Percentiles rank a stretch among this genome's conserved stretches.
Conservation (phyloP, 1,284 basidiomycete species). For the Ceratorhiza oryzae-sativae region DNA sequence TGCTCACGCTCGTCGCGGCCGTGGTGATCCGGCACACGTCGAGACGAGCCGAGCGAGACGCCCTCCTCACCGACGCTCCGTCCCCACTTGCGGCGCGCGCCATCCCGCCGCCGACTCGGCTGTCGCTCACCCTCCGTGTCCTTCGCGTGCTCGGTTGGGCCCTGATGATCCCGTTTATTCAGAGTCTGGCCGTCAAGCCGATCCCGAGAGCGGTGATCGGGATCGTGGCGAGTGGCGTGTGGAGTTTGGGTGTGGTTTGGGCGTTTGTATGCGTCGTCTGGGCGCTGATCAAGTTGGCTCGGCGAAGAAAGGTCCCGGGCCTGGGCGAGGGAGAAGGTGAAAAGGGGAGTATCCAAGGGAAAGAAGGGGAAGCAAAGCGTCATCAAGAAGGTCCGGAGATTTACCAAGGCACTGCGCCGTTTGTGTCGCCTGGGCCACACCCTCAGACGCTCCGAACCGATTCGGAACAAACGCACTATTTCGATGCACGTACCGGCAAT, state of each 20-base stretch:
- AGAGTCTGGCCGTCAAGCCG: conserved; percentile 63
- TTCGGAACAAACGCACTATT: neutral
- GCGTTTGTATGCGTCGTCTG: conserved; percentile 46
- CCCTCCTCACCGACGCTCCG: conserved; percentile 40
- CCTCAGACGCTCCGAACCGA: neutral
- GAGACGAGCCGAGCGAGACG: conserved; percentile 45
- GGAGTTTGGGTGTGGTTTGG: conserved; percentile 46
- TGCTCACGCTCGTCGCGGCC: conserved; percentile 62
- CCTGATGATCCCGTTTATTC: conserved; percentile 71
- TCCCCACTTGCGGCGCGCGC: conserved; percentile 22
- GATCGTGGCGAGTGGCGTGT: conserved; percentile 59
- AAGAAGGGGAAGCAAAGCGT: neutral
- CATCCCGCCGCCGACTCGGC: conserved; percentile 19
- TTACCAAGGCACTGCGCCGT: neutral
- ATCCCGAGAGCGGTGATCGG: conserved; percentile 81
- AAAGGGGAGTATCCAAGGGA: neutral
- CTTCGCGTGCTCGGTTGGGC: conserved; percentile 69
- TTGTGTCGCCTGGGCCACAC: conserved; percentile 1
- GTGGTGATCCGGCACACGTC: conserved; percentile 64
- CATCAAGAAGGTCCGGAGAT: neutral
- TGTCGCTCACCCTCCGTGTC: conserved; percentile 68
- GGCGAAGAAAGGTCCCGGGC: neutral
- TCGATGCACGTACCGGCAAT: conserved; percentile 16
- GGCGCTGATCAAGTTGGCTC: conserved; percentile 13
- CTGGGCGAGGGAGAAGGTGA: conserved; percentile 5